Percentiles rank a stretch among this genome's conserved stretches.
Conservation (phyloP, 2,329 filamentous ascomycete genomes). For the Aspergillus jensenii region DNA sequence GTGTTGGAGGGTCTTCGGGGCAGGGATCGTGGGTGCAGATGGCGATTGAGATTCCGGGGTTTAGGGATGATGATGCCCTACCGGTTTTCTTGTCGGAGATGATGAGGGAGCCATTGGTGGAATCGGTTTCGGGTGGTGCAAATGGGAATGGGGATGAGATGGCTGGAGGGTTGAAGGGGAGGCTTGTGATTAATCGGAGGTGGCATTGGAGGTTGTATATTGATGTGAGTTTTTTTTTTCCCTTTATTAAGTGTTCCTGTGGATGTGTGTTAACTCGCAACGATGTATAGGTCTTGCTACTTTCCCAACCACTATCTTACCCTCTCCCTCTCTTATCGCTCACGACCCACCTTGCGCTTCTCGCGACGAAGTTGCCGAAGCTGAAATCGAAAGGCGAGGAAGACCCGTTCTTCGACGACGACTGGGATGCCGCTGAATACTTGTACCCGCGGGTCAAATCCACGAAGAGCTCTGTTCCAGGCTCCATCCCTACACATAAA, state of each 20-base stretch:
- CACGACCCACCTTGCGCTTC: conserved; percentile 88
- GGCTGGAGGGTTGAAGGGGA: conserved; percentile 67
- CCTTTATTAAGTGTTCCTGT: background rate
- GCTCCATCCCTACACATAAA: conserved; percentile 25
- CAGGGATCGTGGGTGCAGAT: conserved; percentile 82
- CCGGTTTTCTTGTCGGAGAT: conserved; percentile 86
- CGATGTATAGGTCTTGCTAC: conserved; percentile 71
- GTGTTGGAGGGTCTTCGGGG: conserved; percentile 26
- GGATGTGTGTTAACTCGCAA: conserved; percentile 3
- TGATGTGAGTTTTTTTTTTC: conserved; percentile 62
- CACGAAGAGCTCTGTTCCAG: conserved; percentile 19
- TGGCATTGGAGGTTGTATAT: conserved; percentile 98
- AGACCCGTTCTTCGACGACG: conserved; percentile 96
- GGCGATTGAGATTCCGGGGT: conserved; percentile 85
- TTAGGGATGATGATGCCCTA: conserved; percentile 84
- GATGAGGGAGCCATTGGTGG: conserved; percentile 80
- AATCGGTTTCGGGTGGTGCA: conserved; percentile 68
- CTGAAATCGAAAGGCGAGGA: conserved; percentile 89
- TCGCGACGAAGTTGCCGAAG: conserved; percentile 79
- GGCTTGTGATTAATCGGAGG: conserved; percentile 80
- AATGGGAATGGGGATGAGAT: conserved; percentile 66
- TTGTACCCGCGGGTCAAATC: conserved; percentile 63
- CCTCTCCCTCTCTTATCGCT: conserved; percentile 89
- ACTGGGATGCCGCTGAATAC: conserved; percentile 82
- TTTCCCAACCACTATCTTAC: conserved; percentile 90